Conservation (phyloP, 495 filamentous ascomycete genomes). For the Talaromyces proteolyticus region DNA sequence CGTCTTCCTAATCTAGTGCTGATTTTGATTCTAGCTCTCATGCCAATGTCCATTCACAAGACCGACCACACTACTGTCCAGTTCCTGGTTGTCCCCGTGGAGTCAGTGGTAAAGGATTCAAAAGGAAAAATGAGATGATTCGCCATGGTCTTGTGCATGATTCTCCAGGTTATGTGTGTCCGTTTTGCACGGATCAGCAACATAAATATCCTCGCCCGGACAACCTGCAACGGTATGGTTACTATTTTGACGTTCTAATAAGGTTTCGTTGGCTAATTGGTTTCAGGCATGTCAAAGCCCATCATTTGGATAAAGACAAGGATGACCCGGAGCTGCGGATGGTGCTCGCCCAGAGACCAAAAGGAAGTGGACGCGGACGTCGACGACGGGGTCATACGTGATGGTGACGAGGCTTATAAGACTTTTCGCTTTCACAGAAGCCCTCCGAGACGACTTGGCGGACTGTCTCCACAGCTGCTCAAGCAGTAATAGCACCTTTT, state of each 20-base stretch:
- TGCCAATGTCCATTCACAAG: slow-evolving; percentile 90
- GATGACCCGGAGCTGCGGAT: slow-evolving; percentile 75
- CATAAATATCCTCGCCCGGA: slow-evolving; percentile 96
- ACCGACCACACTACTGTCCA: slow-evolving; percentile 86
- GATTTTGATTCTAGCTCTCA: slow-evolving; percentile 79
- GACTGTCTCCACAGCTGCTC: too few species aligned
- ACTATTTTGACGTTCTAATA: background rate
- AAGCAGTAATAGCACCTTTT: too few species aligned
- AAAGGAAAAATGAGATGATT: slow-evolving; percentile 99
- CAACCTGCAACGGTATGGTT: slow-evolving; percentile 84
- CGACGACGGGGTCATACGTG: slow-evolving; percentile 52
- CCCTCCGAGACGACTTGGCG: background rate
- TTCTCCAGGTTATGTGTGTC: slow-evolving; percentile 94
- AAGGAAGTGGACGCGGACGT: slow-evolving; percentile 78
- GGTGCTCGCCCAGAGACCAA: slow-evolving; percentile 74
- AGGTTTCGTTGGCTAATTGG: background rate
- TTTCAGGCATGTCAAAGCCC: slow-evolving; percentile 76
- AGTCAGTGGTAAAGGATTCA: slow-evolving; percentile 89
- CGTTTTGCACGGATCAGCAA: slow-evolving; percentile 92
- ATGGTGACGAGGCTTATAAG: background rate
- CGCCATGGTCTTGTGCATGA: slow-evolving; percentile 92
- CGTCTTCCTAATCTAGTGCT: too few species aligned
- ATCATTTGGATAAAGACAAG: slow-evolving; percentile 81
- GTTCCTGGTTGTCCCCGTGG: slow-evolving; percentile 72
- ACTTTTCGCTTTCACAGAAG: background rate